phyloP scores from a whole-genome alignment of 345 rosid genomes.

The Raphanus raphanistrum region DNA sequence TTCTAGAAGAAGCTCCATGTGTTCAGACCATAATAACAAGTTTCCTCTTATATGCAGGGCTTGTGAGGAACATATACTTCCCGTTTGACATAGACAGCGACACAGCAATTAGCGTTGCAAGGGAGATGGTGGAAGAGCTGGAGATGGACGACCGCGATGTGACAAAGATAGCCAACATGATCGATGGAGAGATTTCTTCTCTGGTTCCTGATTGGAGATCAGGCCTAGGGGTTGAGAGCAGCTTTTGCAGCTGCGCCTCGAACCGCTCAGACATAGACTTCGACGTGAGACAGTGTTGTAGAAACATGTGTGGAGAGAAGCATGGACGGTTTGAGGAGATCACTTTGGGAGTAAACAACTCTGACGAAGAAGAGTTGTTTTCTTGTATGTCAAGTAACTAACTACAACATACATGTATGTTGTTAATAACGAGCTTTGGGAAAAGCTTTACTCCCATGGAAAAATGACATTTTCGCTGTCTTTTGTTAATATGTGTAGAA shows the following conservation, averaged over 20 bases:
- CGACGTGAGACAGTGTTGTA: conserved; percentile 52
- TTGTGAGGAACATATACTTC: conserved; percentile 79
- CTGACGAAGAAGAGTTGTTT: conserved; percentile 51
- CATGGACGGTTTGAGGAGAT: conserved; percentile 90
- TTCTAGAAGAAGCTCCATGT: background rate
- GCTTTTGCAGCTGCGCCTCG: conserved; percentile 59
- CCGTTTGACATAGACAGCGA: conserved; percentile 73
- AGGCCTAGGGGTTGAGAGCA: conserved; percentile 44
- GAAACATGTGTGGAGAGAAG: conserved; percentile 65
- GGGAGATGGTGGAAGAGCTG: conserved; percentile 94
- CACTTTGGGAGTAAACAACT: conserved; percentile 54
- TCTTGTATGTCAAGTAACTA: conserved; percentile 32
- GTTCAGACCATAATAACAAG: background rate
- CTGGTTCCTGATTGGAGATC: conserved; percentile 75
- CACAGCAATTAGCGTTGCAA: conserved; percentile 83
- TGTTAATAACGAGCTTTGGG: conserved; percentile 33
- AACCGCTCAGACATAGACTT: conserved; percentile 55
- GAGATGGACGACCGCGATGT: conserved; percentile 82
- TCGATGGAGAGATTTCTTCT: conserved; percentile 80
- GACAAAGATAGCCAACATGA: conserved; percentile 80
- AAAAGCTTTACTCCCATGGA: conserved; percentile 40
- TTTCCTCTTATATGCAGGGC: conserved; percentile 47
- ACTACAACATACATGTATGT: background rate
- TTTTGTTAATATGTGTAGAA: background rate
- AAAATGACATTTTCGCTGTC: conserved; percentile 47